phyloP scores from a whole-genome alignment of 352 stramenopile species.

The Pythium monospermum region DNA sequence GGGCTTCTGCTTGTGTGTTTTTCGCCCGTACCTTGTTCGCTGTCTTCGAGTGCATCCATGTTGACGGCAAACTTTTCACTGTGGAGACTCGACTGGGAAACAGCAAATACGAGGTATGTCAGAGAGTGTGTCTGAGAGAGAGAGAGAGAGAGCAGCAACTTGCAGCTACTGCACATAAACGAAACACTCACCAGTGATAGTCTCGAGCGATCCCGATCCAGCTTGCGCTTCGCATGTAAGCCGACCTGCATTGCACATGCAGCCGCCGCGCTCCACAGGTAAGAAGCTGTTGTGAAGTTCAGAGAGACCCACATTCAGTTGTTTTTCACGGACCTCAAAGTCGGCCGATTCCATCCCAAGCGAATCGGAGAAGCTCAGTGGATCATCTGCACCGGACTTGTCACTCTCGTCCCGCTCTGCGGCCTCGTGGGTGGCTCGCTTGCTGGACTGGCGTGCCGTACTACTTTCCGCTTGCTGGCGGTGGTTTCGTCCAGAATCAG shows the following conservation, averaged over 20 bases:
- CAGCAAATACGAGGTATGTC: too few species aligned
- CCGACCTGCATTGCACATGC: conserved; percentile 32
- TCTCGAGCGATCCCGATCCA: conserved; percentile 35
- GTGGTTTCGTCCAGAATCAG: too few species aligned
- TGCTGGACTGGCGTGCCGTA: background rate
- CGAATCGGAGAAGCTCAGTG: conserved; percentile 57
- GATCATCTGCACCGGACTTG: conserved; percentile 10
- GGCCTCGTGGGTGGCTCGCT: too few species aligned
- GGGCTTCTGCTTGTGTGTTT: background rate
- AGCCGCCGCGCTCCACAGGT: too few species aligned
- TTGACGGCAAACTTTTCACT: conserved; percentile 77
- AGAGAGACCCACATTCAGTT: too few species aligned
- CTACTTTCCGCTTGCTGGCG: background rate
- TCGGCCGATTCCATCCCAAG: conserved; percentile 70
- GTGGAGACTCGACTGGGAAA: conserved; percentile 68
- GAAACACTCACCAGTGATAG: conserved; percentile 42
- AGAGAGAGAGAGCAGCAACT: too few species aligned
- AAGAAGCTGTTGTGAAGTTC: too few species aligned
- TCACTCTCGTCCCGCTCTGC: background rate
- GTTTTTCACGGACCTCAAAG: conserved; percentile 64
- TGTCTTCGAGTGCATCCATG: conserved; percentile 45
- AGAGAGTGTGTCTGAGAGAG: too few species aligned
- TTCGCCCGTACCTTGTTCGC: conserved; percentile 25
- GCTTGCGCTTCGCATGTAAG: conserved; percentile 33
- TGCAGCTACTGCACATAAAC: too few species aligned